Percentiles rank a stretch among this genome's conserved stretches.
These are phyloP conservation scores for Rhodomyrtus tomentosa DNA, from an alignment of 345 rosid species.

Conservation along the genomic window DNA sequence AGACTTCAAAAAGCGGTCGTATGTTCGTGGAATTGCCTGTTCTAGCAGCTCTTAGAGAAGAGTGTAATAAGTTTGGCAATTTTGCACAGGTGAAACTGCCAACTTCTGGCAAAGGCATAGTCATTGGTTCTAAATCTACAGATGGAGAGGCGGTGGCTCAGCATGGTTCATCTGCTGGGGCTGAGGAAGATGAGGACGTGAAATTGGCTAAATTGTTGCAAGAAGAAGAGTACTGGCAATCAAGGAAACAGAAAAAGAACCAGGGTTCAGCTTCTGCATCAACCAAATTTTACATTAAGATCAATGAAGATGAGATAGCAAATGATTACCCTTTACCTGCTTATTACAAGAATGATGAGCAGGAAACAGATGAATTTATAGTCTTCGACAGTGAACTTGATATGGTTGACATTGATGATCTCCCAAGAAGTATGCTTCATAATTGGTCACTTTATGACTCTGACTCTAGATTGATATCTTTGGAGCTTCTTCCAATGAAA, in stretches of 20 bases:
- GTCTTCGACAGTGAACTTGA: constrained; percentile 29
- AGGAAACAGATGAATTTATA: constrained; percentile 64
- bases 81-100: constrained; percentile 4
- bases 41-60: constrained; percentile 42
- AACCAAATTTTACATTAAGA: constrained; percentile 47
- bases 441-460: constrained; percentile 84
- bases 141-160: constrained; percentile 8
- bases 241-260: constrained; percentile 38
- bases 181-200: constrained; percentile 53
- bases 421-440: constrained; percentile 61
- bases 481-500: constrained; percentile 81
- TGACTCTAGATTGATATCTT: constrained; percentile 52
- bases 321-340: constrained; percentile 84
- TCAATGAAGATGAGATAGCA: constrained; percentile 79
- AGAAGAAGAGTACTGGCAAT: constrained; percentile 62
- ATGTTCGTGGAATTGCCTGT: constrained; percentile 35
- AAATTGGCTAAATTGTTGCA: constrained; percentile 56
- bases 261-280: constrained; percentile 29
- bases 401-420: constrained; percentile 25
- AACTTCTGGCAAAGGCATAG: constrained; percentile 20
- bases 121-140: constrained; percentile 23
- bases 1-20: constrained; percentile 29
- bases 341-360: constrained; percentile 36
- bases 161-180: constrained; percentile 2
- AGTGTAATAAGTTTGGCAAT: constrained; percentile 19